Conservation (phyloP, 148 eudicot species). For the Nyssa sinensis region DNA sequence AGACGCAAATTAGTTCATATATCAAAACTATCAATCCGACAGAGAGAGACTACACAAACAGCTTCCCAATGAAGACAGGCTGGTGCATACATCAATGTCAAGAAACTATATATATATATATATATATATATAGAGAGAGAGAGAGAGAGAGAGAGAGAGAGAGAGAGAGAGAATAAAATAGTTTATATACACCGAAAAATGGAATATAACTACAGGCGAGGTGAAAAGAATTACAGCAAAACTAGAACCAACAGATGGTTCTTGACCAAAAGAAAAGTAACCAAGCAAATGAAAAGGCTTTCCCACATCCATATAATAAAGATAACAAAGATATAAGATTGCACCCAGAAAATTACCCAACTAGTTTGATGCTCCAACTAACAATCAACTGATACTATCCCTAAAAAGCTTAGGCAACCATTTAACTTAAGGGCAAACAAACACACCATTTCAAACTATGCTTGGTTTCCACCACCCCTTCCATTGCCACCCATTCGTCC, state of each 20-base stretch:
- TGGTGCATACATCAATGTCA: too few species aligned
- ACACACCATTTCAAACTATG: not conserved
- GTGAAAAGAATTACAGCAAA: slow-evolving; percentile 11
- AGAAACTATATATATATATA: too few species aligned
- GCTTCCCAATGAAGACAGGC: too few species aligned
- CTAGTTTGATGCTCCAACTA: slow-evolving; percentile 5
- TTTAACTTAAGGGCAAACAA: not conserved
- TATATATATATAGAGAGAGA: too few species aligned
- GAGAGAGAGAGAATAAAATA: not conserved
- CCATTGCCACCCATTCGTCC: slow-evolving; percentile 3
- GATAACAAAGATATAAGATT: not conserved
- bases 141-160: too few species aligned
- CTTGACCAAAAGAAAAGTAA: not conserved
- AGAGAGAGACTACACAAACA: too few species aligned
- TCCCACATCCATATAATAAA: not conserved
- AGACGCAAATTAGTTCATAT: too few species aligned
- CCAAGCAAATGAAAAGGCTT: not conserved
- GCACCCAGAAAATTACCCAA: not conserved
- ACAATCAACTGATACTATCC: not conserved
- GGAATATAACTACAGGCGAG: not conserved
- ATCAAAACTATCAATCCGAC: too few species aligned
- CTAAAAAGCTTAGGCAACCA: not conserved
- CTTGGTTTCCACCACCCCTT: slow-evolving; percentile 5
- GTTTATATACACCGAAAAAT: slow-evolving; percentile 9
- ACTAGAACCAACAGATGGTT: slow-evolving; percentile 4